Percentiles rank a stretch among this genome's conserved stretches.
Conservation (phyloP, 2,329 filamentous ascomycete species). For the Alternaria tenuissima region DNA sequence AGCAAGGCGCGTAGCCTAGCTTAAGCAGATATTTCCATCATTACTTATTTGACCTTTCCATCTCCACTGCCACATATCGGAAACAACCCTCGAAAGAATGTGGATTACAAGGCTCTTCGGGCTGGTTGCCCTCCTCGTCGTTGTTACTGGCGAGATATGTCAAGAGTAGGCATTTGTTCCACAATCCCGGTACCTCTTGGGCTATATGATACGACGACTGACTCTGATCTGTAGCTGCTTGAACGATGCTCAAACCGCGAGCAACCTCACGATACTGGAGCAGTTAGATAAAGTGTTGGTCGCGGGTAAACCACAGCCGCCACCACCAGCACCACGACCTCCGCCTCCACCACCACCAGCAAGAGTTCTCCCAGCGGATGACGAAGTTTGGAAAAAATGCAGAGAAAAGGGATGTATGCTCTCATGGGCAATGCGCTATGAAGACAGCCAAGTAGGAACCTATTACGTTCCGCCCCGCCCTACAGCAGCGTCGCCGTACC, state of each 20-base stretch:
- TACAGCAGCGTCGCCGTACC: conserved; percentile 16
- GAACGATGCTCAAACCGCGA: neutral
- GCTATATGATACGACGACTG: neutral
- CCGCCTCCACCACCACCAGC: conserved; percentile 18
- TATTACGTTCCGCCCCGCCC: conserved; percentile 14
- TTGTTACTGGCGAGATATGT: neutral
- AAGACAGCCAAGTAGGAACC: conserved; percentile 16
- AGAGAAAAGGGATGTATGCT: conserved; percentile 24
- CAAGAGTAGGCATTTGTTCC: neutral
- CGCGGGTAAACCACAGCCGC: neutral
- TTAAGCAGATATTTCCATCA: neutral
- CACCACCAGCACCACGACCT: neutral
- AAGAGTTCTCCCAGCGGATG: conserved; percentile 16
- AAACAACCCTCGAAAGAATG: neutral
- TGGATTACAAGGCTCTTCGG: neutral
- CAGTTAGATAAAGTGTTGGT: neutral
- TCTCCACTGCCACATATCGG: neutral
- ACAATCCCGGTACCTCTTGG: neutral
- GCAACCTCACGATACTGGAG: neutral
- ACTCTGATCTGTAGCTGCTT: neutral
- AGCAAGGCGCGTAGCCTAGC: neutral
- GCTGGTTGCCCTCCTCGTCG: neutral
- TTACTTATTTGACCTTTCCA: neutral
- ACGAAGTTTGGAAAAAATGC: conserved; percentile 19
- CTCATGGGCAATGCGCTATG: conserved; percentile 19